Evolutionary conservation across 2,329 filamentous ascomycete genomes (phyloP), one percentile per base, ranked within the genome.

Genomic region (Chaetothyriales sp.): DNA sequence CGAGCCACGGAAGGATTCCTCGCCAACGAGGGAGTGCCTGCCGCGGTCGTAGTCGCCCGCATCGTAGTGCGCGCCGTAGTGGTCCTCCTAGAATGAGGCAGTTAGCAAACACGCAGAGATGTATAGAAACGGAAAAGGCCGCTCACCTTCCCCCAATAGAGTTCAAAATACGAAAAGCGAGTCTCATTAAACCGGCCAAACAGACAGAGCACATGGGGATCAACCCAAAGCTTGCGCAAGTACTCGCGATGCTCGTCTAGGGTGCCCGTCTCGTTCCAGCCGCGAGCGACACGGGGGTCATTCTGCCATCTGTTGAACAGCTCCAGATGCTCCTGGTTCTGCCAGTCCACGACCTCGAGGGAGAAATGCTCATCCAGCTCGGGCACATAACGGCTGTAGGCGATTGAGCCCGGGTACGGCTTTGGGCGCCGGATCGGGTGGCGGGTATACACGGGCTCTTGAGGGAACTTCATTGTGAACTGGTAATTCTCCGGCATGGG

Each of bases 261-360:
- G 1, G 82, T 84, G 32, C 84, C 85, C 1, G 81, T 84, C 69
- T 86, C 80, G 62, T 86, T 85, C 85, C 85, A 89, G 3, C 84
- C 84, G 61, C 82, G 77, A 3, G 83, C 83, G 28, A 90, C 85
- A 47, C 85, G 82, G 49, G 84, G 84, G 62, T 89, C 84, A 62
- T 90, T 90, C 67, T 88, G 84, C 85, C 85, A 90, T 51, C 73
- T 74, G 66, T 89, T 80, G 71, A 90, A 89, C 3, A 86, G 71
- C n/a, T 71, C 68, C 49, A 89, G 67, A 65, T 90, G 84, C 59
- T 78, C 73, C 1, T 69, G 62, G 60, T 85, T 71, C 36, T 73
- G 62, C 66, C 77, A 84, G 64, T 89, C 80, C 1, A 90, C 73
- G 7, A 78, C 79, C 19, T 84, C 73, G 71, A 89, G 83, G 53